Evolutionary conservation across 1,284 basidiomycete genomes (phyloP), one percentile per base, ranked within the genome.

Genomic region (Irpex sp.): DNA sequence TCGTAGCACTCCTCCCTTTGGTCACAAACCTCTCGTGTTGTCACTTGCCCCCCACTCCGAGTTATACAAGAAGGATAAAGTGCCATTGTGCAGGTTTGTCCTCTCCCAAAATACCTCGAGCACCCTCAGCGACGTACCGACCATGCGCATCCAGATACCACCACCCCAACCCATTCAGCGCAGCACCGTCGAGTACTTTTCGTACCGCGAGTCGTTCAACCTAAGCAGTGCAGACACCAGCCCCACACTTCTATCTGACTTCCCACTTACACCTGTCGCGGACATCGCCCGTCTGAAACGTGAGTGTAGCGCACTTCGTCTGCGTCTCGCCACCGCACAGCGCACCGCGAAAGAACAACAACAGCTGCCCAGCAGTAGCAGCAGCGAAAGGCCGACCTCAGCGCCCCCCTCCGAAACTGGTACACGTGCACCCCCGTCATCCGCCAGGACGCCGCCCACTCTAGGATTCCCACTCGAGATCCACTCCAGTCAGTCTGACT

Each of bases 151-250:
- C 73, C 82, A 80, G 81, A 81, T 81, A 72, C 74, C 85, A 67
- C 82, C 82, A 78, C 77, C 40, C 67, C 82, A 82, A 77, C 77
- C 47, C 0, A 21, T 48, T 2, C 57, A 65, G 37, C 61, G 83
- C 72, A 79, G 81, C 56, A 84, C 85, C 62, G 79, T 86, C 78
- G 85, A 86, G 70, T 86, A 85, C 78, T 82, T 88, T 70, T 71
- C 81, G 62, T 75, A 80, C 61, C 79, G 78, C 63, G 79, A 72
- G 66, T 76, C 79, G 19, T 62, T 58, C 73, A 72, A 60, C 65
- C 60, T 61, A 61, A 58, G 58, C 38, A 52, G 58, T 31, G 58
- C 11, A 51, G 49, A 68, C 59, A 47, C 60, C 64, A 59, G 57
- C 64, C 63, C 60, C 40, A 60, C 71, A 58, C 67, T 72, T 64